Percentiles rank a stretch among this genome's conserved stretches.
These are phyloP conservation scores for Diutina neorugosa DNA, from an alignment of 1,139 yeast species.

Conservation along the genomic window DNA sequence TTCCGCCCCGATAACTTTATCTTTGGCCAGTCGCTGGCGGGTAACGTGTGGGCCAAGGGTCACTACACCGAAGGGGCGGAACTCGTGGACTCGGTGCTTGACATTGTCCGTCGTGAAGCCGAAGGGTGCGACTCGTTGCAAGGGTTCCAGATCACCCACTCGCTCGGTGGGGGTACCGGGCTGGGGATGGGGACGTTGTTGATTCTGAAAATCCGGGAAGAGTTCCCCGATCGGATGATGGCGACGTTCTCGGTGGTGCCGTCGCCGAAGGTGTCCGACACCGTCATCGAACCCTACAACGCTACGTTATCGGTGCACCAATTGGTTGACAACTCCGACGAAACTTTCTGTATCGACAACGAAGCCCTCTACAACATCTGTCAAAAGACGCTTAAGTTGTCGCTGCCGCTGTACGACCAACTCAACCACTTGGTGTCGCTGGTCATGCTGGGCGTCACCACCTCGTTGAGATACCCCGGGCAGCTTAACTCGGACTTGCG, in stretches of 20 bases:
- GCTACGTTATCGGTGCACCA: conserved; percentile 90
- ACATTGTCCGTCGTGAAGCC: conserved; percentile 84
- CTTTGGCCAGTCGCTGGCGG: conserved; percentile 86
- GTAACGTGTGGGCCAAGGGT: conserved; percentile 95
- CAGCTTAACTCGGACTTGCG: conserved; percentile 86
- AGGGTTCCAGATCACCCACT: conserved; percentile 90
- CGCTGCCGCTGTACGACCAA: conserved; percentile 67
- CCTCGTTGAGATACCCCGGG: conserved; percentile 87
- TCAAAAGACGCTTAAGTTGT: conserved; percentile 70
- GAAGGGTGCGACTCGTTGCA: conserved; percentile 87
- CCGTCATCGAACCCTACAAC: conserved; percentile 90
- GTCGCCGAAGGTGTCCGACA: conserved; percentile 81
- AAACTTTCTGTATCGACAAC: conserved; percentile 89
- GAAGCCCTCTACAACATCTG: conserved; percentile 87
- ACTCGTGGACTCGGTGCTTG: conserved; percentile 79
- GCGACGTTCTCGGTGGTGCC: conserved; percentile 91
- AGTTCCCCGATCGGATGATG: conserved; percentile 91
- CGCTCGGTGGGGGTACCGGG: conserved; percentile 95
- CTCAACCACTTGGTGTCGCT: conserved; percentile 73
- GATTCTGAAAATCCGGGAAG: conserved; percentile 73
- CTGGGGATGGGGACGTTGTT: conserved; percentile 90
- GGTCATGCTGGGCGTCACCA: conserved; percentile 88
- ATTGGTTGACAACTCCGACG: conserved; percentile 80
- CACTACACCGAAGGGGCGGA: conserved; percentile 96
- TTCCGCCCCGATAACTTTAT: conserved; percentile 88